phyloP scores from a whole-genome alignment of 768 basidiomycete genomes.

The Mycena amicta region DNA sequence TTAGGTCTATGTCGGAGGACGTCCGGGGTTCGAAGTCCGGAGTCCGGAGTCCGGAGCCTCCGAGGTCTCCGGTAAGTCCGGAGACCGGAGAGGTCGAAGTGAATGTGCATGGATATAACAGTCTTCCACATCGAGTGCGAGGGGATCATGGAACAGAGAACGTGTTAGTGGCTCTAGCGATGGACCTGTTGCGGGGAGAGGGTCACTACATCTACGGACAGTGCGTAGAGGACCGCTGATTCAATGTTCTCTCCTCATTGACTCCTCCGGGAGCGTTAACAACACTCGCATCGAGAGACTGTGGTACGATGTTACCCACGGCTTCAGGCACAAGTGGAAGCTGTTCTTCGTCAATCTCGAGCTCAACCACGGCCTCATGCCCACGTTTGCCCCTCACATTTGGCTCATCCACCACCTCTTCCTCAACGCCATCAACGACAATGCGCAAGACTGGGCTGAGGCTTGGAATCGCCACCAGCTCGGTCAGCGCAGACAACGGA shows the following conservation, averaged over 20 bases:
- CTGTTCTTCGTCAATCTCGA: constrained; percentile 39
- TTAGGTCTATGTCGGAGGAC: no score
- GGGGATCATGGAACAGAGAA: constrained; percentile 39
- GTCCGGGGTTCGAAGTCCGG: no score
- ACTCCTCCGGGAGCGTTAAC: constrained; percentile 36
- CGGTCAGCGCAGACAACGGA: constrained; percentile 13
- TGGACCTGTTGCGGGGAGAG: constrained; percentile 28
- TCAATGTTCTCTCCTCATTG: constrained; percentile 6
- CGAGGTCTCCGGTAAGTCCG: no score
- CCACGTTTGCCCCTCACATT: constrained; percentile 30
- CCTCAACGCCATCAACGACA: constrained; percentile 31
- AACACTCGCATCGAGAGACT: constrained; percentile 41
- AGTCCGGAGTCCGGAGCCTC: no score
- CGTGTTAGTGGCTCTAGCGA: constrained; percentile 30
- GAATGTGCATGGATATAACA: no score
- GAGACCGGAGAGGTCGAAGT: no score
- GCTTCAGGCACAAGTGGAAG: constrained; percentile 40
- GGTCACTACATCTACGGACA: constrained; percentile 41
- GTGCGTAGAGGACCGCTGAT: constrained; percentile 21
- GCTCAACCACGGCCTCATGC: constrained; percentile 28
- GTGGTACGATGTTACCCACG: constrained; percentile 38
- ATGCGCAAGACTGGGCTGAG: constrained; percentile 31
- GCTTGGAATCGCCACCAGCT: constrained; percentile 39
- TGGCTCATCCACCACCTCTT: constrained; percentile 45
- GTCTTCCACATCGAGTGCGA: background rate